Evolutionary conservation across 148 eudicot species (phyloP), one percentile per base, ranked within the genome.

Genomic region (Arctostaphylos glauca): DNA sequence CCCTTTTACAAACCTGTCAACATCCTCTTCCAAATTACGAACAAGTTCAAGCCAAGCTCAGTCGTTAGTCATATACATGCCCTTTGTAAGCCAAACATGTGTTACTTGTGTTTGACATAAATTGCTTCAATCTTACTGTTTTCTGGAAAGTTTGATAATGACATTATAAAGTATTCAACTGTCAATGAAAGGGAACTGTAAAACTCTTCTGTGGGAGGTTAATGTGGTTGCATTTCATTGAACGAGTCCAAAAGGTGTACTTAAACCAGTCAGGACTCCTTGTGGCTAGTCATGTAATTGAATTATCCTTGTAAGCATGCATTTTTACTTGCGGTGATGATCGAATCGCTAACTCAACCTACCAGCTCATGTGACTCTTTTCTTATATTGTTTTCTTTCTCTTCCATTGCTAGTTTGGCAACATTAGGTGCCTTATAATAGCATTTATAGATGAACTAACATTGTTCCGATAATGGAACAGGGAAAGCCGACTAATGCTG

Each of bases 401-500:
- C 13, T 76, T 25, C 3, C 25, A 25, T 16, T 41, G 6, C 10
- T 48, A 16, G 54, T 52, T 52, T 6, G 56, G 60, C 46, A 76
- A 76, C 41, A 76, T 76, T 19, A 52, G 59, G 59, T 23, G 78
- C 54, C 78, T 76, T 76, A 21, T 75, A 31, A 21, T 43, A 55
- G 8, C 67, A 54, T 56, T 16, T 77, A 25, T 41, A 6, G 80
- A 77, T 41, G 23, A 77, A 10, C 12, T 50, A 14, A 2, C 60
- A 44, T 21, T 60, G 13, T 59, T 44, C 52, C n/a, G 15, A 55
- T 9, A 8, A 72, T 86, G 58, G 58, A 55, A 77, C 87, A 93
- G 97, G 93, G 84, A 70, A 89, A 88, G 77, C 82, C 88, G 14
- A 49, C 50, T 3, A 85, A 19, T 55, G 41, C 74, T 3, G 91